Evolutionary conservation across 75 land plant genomes (phyloP).

Genomic region (Cunninghamia lanceolata): DNA sequence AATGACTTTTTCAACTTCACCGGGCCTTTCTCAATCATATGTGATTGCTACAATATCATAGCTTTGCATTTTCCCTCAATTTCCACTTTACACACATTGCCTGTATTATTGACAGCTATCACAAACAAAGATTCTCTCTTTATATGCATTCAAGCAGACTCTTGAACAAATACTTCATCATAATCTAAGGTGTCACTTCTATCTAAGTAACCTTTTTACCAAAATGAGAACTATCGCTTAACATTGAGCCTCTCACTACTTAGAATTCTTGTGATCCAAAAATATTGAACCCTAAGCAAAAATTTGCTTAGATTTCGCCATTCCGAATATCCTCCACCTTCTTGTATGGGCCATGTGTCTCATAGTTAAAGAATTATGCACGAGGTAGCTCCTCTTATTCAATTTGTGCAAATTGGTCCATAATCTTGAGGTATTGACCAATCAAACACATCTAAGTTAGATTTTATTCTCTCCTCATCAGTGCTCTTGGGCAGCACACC

Average conservation of each 20-base stretch:
- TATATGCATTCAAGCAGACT: too few relatives aligned
- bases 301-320: constrained; percentile 46
- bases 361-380: constrained; percentile 25
- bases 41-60: too few relatives aligned
- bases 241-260: too few relatives aligned
- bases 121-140: too few relatives aligned
- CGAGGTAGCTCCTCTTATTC: constrained; percentile 47
- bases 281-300: background rate
- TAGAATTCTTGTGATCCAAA: background rate
- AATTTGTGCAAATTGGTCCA: constrained; percentile 57
- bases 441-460: constrained; percentile 68
- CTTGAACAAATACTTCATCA: too few relatives aligned
- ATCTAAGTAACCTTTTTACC: background rate
- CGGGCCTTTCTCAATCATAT: too few relatives aligned
- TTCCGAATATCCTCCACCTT: constrained; percentile 71
- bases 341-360: constrained; percentile 40
- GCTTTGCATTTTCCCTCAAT: too few relatives aligned
- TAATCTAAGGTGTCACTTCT: too few relatives aligned
- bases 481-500: constrained; percentile 88
- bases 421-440: constrained; percentile 72
- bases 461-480: constrained; percentile 55
- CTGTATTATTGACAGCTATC: too few relatives aligned
- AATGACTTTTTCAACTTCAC: too few relatives aligned
- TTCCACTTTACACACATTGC: too few relatives aligned
- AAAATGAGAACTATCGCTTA: background rate